phyloP scores from a whole-genome alignment of 1,284 basidiomycete genomes.

The Sporisorium scitamineum region DNA sequence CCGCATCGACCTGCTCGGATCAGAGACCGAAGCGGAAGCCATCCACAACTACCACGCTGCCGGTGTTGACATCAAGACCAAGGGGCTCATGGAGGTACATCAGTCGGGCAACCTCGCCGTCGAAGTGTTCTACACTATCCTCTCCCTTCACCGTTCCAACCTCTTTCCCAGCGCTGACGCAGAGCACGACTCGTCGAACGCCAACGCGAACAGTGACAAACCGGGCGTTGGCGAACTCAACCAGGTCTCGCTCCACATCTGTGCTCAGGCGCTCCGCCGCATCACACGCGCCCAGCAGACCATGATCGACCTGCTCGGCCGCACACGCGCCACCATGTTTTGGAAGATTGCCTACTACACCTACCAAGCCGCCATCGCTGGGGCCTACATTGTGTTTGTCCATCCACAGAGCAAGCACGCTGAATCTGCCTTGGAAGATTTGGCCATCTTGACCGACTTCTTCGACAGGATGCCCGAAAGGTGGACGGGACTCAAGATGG shows the following conservation, averaged over 20 bases:
- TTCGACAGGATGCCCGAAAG: conserved; percentile 44
- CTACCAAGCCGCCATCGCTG: conserved; percentile 45
- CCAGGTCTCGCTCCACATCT: conserved; percentile 35
- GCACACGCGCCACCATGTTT: conserved; percentile 41
- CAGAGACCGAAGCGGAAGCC: conserved; percentile 20
- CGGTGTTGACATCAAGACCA: conserved; percentile 40
- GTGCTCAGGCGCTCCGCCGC: conserved; percentile 34
- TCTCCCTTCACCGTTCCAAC: conserved; percentile 38
- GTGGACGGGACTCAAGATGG: conserved; percentile 45
- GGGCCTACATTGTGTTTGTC: conserved; percentile 42
- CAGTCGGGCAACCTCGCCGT: conserved; percentile 41
- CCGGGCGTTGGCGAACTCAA: conserved; percentile 11
- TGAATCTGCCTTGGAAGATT: conserved; percentile 32
- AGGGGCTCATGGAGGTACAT: conserved; percentile 45
- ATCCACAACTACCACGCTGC: conserved; percentile 34
- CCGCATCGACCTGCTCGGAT: conserved; percentile 25
- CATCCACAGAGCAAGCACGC: conserved; percentile 43
- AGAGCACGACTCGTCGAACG: conserved; percentile 1
- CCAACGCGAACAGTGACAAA: background rate
- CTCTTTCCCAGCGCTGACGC: conserved; percentile 18
- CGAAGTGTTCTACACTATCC: conserved; percentile 40
- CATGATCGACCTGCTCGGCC: conserved; percentile 38
- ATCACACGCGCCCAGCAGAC: conserved; percentile 41
- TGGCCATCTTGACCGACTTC: conserved; percentile 38
- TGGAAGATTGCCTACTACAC: conserved; percentile 52